Percentiles rank a stretch among this genome's conserved stretches.
These are phyloP conservation scores for Tolypocladium cylindrosporum DNA, from an alignment of 2,329 filamentous ascomycete genomes.

Conservation along the genomic window DNA sequence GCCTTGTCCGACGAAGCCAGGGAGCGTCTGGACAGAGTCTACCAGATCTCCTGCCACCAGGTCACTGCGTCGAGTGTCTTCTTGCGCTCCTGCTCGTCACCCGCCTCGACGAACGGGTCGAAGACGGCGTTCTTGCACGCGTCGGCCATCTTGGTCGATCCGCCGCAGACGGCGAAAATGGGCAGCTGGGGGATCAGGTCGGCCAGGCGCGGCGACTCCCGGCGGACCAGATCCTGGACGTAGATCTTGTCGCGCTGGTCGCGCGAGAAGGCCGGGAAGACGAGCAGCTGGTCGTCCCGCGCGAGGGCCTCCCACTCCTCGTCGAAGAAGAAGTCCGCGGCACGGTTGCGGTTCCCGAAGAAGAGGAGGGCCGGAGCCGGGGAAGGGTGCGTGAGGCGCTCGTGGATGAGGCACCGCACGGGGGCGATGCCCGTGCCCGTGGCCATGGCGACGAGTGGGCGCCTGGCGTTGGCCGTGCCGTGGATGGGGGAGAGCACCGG, in stretches of 20 bases:
- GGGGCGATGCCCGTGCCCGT: slow-evolving; percentile 85
- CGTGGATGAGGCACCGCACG: slow-evolving; percentile 69
- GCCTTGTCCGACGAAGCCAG: not conserved
- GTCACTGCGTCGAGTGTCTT: slow-evolving; percentile 23
- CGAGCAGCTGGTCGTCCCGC: slow-evolving; percentile 11
- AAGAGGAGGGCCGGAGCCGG: slow-evolving; percentile 51
- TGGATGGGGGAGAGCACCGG: slow-evolving; percentile 33
- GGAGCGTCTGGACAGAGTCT: not conserved
- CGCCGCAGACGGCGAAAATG: slow-evolving; percentile 45
- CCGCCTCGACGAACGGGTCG: slow-evolving; percentile 33
- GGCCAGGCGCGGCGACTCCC: slow-evolving; percentile 24
- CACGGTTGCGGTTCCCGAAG: slow-evolving; percentile 70
- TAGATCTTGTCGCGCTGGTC: slow-evolving; percentile 41
- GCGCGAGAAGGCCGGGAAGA: slow-evolving; percentile 39
- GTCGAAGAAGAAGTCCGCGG: slow-evolving; percentile 72
- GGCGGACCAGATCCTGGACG: slow-evolving; percentile 43
- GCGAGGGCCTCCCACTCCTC: slow-evolving; percentile 54
- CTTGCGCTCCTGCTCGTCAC: slow-evolving; percentile 28
- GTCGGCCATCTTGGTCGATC: slow-evolving; percentile 47
- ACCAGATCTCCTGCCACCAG: slow-evolving; percentile 55
- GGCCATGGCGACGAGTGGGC: slow-evolving; percentile 66
- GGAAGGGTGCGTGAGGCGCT: slow-evolving; percentile 38
- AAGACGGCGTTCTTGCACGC: slow-evolving; percentile 42
- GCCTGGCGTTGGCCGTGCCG: slow-evolving; percentile 22
- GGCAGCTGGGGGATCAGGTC: slow-evolving; percentile 26